A percentile compares a stretch with the other conserved stretches of the same genome.
These are phyloP conservation scores for Pseudogymnoascus sp. DNA, from an alignment of 2,329 filamentous ascomycete genomes.

Conservation along the genomic window DNA sequence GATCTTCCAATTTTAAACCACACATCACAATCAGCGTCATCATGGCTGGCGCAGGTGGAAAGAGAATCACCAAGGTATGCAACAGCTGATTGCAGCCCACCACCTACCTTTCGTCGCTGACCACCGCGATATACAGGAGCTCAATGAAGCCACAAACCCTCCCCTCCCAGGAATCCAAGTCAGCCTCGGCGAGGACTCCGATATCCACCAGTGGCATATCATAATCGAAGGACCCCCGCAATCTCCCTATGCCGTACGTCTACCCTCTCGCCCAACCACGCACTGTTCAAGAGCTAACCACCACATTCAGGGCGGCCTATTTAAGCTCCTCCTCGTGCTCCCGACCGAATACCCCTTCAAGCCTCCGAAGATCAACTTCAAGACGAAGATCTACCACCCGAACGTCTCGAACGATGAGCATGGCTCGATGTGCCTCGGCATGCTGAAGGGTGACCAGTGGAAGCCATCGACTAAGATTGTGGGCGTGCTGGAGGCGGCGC, in stretches of 20 bases:
- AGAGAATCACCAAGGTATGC: slow-evolving; percentile 24
- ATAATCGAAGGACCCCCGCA: slow-evolving; percentile 56
- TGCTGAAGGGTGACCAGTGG: slow-evolving; percentile 63
- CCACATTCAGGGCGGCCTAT: slow-evolving; percentile 48
- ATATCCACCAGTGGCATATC: slow-evolving; percentile 62
- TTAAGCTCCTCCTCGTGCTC: slow-evolving; percentile 56
- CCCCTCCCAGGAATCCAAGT: slow-evolving; percentile 51
- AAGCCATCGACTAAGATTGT: slow-evolving; percentile 63
- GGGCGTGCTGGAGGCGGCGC: slow-evolving; percentile 56
- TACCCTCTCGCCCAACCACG: not conserved
- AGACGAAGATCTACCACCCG: slow-evolving; percentile 68
- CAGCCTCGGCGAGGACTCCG: slow-evolving; percentile 50
- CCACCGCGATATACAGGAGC: slow-evolving; percentile 40
- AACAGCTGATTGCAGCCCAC: not conserved
- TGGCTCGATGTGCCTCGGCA: slow-evolving; percentile 66
- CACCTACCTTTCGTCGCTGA: not conserved
- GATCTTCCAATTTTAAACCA: slow-evolving; percentile 11
- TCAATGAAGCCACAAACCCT: slow-evolving; percentile 46
- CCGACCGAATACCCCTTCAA: slow-evolving; percentile 71
- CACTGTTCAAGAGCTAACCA: not conserved
- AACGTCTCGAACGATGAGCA: slow-evolving; percentile 69
- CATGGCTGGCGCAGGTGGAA: slow-evolving; percentile 22
- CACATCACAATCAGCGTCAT: slow-evolving; percentile 5
- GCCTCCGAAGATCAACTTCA: slow-evolving; percentile 59
- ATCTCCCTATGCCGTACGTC: slow-evolving; percentile 55